Evolutionary conservation across 108 stramenopile genomes (phyloP).

Genomic region (Cyclotella cryptica): DNA sequence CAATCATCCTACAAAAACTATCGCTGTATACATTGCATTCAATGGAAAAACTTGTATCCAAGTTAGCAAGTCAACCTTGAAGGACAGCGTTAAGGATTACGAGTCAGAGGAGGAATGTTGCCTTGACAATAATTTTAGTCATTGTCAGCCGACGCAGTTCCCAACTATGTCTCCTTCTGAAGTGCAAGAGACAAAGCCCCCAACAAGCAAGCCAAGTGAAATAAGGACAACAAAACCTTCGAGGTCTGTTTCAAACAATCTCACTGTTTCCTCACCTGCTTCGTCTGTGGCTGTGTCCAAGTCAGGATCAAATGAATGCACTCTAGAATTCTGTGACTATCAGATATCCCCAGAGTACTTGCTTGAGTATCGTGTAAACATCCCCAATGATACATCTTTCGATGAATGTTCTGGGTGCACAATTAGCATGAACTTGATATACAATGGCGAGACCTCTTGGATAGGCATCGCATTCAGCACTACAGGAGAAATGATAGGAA

Average conservation of each 20-base stretch:
- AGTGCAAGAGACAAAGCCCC: not conserved
- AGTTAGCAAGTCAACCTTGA: conserved; percentile 1
- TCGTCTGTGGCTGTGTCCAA: not conserved
- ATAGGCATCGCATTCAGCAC: conserved; percentile 40
- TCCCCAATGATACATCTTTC: not conserved
- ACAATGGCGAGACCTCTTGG: conserved; percentile 35
- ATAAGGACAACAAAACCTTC: not conserved
- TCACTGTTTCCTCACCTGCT: not conserved
- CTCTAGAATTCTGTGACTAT: not conserved
- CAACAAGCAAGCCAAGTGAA: not conserved
- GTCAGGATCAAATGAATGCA: conserved; percentile 1
- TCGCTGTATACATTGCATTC: not conserved
- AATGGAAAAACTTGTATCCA: conserved; percentile 1
- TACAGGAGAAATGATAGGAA: conserved; percentile 41
- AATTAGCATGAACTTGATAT: not conserved
- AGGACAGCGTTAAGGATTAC: conserved; percentile 4
- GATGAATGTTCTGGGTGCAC: conserved; percentile 8
- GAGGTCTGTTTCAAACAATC: not conserved
- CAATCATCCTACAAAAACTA: not conserved
- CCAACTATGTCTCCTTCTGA: not conserved
- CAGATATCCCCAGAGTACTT: conserved; percentile 3
- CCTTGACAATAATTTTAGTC: conserved; percentile 19
- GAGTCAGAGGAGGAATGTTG: conserved; percentile 30
- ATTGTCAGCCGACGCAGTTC: conserved; percentile 5
- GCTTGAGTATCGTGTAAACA: conserved; percentile 11